These are phyloP conservation scores for Heimioporus sp. DNA, from an alignment of 768 basidiomycete species.

Conservation along the genomic window DNA sequence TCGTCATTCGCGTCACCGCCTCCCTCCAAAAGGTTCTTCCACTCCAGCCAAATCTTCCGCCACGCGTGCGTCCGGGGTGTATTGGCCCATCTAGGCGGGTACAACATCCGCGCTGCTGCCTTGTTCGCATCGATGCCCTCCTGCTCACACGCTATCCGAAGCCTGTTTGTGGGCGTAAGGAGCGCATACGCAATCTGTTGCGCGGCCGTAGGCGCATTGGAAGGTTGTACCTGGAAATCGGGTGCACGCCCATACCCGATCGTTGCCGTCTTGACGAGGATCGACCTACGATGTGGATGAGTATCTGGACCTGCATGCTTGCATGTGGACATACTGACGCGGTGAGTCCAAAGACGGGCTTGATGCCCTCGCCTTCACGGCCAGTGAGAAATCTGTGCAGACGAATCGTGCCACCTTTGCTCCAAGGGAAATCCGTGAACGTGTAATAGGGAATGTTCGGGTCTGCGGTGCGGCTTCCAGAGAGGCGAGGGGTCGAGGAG, in stretches of 20 bases:
- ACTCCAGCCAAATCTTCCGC: conserved; percentile 17
- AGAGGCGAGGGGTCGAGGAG: conserved; percentile 54
- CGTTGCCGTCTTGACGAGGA: conserved; percentile 49
- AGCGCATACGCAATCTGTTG: conserved; percentile 47
- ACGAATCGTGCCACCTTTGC: conserved; percentile 41
- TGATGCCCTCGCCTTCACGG: conserved; percentile 77
- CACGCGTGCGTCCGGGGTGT: conserved; percentile 15
- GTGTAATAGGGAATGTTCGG: conserved; percentile 57
- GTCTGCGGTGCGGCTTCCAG: conserved; percentile 53
- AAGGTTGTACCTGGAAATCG: conserved; percentile 44
- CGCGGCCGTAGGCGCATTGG: conserved; percentile 38
- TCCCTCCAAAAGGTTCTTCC: conserved; percentile 16
- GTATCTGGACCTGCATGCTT: neutral
- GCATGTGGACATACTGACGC: conserved; percentile 51
- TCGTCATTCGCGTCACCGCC: neutral
- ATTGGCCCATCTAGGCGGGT: conserved; percentile 3
- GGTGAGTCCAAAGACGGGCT: conserved; percentile 87
- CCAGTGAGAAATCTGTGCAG: conserved; percentile 85
- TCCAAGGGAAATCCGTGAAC: conserved; percentile 50
- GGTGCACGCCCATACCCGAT: conserved; percentile 48
- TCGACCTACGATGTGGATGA: conserved; percentile 34
- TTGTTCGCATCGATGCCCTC: conserved; percentile 25
- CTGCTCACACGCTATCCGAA: conserved; percentile 24
- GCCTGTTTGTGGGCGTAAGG: conserved; percentile 22
- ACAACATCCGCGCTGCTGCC: conserved; percentile 15